Percentiles rank a stretch among this genome's conserved stretches.
phyloP scores from a whole-genome alignment of 371 early-diverging fungal genomes.

The Umbelopsis sp. region DNA sequence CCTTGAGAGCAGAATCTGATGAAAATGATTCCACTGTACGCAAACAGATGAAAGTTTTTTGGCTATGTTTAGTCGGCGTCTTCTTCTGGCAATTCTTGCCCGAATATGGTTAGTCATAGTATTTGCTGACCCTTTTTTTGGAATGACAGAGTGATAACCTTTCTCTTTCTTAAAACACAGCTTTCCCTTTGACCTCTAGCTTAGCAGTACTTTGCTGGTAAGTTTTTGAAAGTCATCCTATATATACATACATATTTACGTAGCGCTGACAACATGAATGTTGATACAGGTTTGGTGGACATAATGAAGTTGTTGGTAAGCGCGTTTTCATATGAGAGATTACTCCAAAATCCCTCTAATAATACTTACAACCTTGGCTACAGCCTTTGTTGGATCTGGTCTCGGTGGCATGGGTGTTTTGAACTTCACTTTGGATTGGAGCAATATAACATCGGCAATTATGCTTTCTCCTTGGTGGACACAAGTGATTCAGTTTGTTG shows the following conservation, averaged over 20 bases:
- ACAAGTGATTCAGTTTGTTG: slow-evolving; percentile 34
- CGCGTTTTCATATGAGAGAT: not conserved
- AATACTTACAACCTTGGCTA: not conserved
- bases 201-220: slow-evolving; percentile 38
- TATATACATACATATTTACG: too few species aligned
- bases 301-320: slow-evolving; percentile 17
- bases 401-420: slow-evolving; percentile 41
- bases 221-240: not conserved
- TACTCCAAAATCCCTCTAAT: not conserved
- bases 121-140: too few species aligned
- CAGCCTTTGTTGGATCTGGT: slow-evolving; percentile 36
- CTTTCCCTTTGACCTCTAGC: slow-evolving; percentile 34
- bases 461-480: slow-evolving; percentile 42
- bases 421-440: slow-evolving; percentile 42
- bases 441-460: slow-evolving; percentile 30
- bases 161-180: not conserved
- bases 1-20: slow-evolving; percentile 32
- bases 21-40: slow-evolving; percentile 16
- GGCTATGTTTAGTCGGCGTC: slow-evolving; percentile 29
- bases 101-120: slow-evolving; percentile 23
- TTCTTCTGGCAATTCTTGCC: slow-evolving; percentile 42
- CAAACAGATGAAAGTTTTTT: slow-evolving; percentile 38
- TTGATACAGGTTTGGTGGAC: slow-evolving; percentile 26
- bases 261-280: not conserved
- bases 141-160: too few species aligned